Percentiles rank a stretch among this genome's conserved stretches.
These are phyloP conservation scores for Cadophora sp. DNA, from an alignment of 2,329 filamentous ascomycete species.

Conservation along the genomic window DNA sequence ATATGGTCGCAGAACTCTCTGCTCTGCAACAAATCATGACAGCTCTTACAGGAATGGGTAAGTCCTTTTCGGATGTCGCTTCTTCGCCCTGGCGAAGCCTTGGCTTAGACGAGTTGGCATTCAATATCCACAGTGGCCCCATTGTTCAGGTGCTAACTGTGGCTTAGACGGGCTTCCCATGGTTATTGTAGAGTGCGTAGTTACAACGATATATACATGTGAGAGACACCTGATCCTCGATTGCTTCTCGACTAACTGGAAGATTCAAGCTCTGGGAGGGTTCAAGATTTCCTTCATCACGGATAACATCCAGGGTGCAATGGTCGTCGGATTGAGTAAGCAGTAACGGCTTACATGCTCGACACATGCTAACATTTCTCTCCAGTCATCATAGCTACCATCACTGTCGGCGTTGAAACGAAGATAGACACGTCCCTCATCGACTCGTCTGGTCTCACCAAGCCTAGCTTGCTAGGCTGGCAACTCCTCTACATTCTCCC, in stretches of 20 bases:
- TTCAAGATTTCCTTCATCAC: constrained; percentile 87
- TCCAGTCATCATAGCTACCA: constrained; percentile 71
- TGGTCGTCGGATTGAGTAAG: constrained; percentile 72
- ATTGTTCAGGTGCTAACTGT: neutral
- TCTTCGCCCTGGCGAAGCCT: neutral
- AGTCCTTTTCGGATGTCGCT: neutral
- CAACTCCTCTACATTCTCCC: constrained; percentile 86
- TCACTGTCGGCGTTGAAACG: constrained; percentile 78
- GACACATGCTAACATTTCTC: constrained; percentile 1
- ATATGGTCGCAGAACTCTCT: constrained; percentile 86
- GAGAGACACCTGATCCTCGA: constrained; percentile 36
- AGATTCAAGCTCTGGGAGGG: constrained; percentile 69
- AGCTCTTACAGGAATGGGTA: constrained; percentile 71
- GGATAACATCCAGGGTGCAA: constrained; percentile 79
- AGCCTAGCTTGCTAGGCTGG: constrained; percentile 77
- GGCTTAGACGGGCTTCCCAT: constrained; percentile 68
- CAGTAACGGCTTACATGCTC: neutral
- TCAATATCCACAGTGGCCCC: neutral
- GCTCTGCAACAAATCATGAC: constrained; percentile 81
- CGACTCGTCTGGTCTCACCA: constrained; percentile 70
- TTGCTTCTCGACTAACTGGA: neutral
- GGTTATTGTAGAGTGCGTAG: constrained; percentile 76
- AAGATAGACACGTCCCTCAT: constrained; percentile 74
- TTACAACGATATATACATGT: constrained; percentile 88
- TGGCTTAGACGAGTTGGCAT: neutral